Conservation (phyloP, 371 early-diverging fungal genomes). For the Mortierella sp. region DNA sequence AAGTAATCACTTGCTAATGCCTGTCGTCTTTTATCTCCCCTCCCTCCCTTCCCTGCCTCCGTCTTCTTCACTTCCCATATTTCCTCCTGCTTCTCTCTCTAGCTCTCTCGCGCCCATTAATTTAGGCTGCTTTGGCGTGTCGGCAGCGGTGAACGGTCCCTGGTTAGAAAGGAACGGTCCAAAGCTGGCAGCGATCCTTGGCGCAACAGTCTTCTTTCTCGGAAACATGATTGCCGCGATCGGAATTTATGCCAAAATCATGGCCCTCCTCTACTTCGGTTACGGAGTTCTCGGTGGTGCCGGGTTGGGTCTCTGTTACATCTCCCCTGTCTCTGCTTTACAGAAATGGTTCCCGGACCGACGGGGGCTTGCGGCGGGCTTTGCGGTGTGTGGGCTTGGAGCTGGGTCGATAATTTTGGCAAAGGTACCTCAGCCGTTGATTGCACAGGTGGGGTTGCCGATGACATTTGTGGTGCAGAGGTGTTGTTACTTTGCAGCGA, state of each 20-base stretch:
- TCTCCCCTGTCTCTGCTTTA: constrained; percentile 70
- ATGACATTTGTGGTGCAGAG: constrained; percentile 69
- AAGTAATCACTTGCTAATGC: too few relatives aligned
- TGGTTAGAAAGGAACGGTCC: constrained; percentile 78
- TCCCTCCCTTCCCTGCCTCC: not conserved
- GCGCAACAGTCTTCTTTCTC: constrained; percentile 65
- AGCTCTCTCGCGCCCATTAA: not conserved
- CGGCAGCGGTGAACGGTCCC: constrained; percentile 75
- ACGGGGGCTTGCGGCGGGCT: constrained; percentile 68
- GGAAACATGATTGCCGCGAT: constrained; percentile 73
- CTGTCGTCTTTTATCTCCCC: too few relatives aligned
- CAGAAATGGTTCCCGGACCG: constrained; percentile 74
- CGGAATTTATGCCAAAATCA: constrained; percentile 60
- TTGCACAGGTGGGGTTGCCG: constrained; percentile 64
- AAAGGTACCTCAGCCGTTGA: constrained; percentile 66
- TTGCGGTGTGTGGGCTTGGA: constrained; percentile 79
- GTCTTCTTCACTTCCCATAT: not conserved
- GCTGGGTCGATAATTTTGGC: constrained; percentile 75
- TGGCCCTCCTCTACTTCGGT: constrained; percentile 66
- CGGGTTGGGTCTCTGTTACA: constrained; percentile 75
- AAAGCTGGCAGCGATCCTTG: constrained; percentile 65
- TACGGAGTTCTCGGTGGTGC: constrained; percentile 75
- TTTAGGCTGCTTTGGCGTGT: constrained; percentile 68
- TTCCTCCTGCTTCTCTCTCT: too few relatives aligned
- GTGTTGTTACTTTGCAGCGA: constrained; percentile 58